Conservation (phyloP, 2,329 filamentous ascomycete genomes). For the Microsporum ferrugineum region DNA sequence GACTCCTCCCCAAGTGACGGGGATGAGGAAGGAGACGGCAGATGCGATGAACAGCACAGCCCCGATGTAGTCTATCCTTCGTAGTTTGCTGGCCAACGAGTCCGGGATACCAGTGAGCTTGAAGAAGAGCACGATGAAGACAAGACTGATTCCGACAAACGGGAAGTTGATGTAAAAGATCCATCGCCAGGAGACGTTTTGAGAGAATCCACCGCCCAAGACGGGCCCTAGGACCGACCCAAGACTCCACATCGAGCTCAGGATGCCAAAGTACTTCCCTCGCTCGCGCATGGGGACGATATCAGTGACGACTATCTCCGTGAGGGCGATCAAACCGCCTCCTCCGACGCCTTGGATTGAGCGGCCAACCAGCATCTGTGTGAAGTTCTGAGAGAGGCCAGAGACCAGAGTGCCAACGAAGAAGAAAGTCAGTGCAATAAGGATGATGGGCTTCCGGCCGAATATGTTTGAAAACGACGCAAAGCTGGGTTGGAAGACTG, state of each 20-base stretch:
- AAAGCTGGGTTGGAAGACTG: slow-evolving; percentile 42
- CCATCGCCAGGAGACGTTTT: slow-evolving; percentile 40
- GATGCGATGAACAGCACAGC: slow-evolving; percentile 50
- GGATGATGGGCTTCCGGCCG: slow-evolving; percentile 34
- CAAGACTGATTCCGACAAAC: slow-evolving; percentile 40
- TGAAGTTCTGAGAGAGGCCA: slow-evolving; percentile 33
- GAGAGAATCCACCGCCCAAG: slow-evolving; percentile 32
- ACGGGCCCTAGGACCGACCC: slow-evolving; percentile 32
- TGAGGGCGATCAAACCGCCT: slow-evolving; percentile 35
- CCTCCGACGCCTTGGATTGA: slow-evolving; percentile 37
- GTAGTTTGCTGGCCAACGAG: slow-evolving; percentile 39
- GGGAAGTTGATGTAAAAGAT: slow-evolving; percentile 56
- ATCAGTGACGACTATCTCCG: slow-evolving; percentile 36
- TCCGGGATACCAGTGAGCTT: slow-evolving; percentile 40
- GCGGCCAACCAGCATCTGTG: slow-evolving; percentile 36
- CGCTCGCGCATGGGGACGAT: slow-evolving; percentile 33
- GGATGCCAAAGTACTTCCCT: slow-evolving; percentile 31
- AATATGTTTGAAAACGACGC: slow-evolving; percentile 39
- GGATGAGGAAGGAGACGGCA: slow-evolving; percentile 49
- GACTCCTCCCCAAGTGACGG: slow-evolving; percentile 54
- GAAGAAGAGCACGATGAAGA: slow-evolving; percentile 43
- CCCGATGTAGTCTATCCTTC: slow-evolving; percentile 53
- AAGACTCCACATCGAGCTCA: slow-evolving; percentile 31
- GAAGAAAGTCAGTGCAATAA: slow-evolving; percentile 34
- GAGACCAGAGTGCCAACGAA: slow-evolving; percentile 35